phyloP scores from a whole-genome alignment of 352 stramenopile species.

The Phytophthora capsici region DNA sequence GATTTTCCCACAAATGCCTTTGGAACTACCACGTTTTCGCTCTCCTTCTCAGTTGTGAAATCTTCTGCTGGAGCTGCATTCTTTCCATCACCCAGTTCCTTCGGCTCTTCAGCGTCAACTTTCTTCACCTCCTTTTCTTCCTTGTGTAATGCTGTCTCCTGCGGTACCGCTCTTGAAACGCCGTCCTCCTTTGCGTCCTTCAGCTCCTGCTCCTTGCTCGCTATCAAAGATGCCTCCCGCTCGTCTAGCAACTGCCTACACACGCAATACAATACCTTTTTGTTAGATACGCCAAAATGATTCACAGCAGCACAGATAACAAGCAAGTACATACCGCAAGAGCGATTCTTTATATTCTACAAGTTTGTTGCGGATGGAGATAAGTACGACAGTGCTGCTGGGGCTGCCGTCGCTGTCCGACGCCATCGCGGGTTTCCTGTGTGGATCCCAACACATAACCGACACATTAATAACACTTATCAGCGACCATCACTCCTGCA shows the following conservation, averaged over 20 bases:
- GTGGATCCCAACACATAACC: slow-evolving; percentile 24
- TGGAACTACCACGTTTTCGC: slow-evolving; percentile 1
- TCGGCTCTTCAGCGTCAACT: slow-evolving; percentile 5
- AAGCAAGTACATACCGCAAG: slow-evolving; percentile 53
- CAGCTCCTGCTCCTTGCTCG: slow-evolving; percentile 17
- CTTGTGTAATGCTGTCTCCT: slow-evolving; percentile 1
- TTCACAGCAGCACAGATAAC: neutral
- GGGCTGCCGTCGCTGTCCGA: slow-evolving; percentile 46
- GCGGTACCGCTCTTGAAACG: slow-evolving; percentile 36
- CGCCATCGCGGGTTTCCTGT: slow-evolving; percentile 55
- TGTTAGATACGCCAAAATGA: slow-evolving; percentile 7
- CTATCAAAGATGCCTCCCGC: slow-evolving; percentile 43
- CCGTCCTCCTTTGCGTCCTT: slow-evolving; percentile 11
- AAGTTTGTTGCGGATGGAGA: slow-evolving; percentile 65
- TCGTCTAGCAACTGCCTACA: slow-evolving; percentile 72
- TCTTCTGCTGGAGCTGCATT: neutral
- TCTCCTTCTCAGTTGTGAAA: slow-evolving; percentile 15
- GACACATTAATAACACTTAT: slow-evolving; percentile 33
- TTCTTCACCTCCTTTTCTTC: slow-evolving; percentile 3
- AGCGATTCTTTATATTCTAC: slow-evolving; percentile 77
- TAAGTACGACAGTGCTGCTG: slow-evolving; percentile 52
- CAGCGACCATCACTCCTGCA: slow-evolving; percentile 27
- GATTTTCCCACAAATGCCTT: slow-evolving; percentile 20
- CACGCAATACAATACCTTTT: neutral
- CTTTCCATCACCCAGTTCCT: slow-evolving; percentile 5